These are phyloP conservation scores for Fusarium austroafricanum DNA, from an alignment of 2,329 filamentous ascomycete species.

Conservation along the genomic window DNA sequence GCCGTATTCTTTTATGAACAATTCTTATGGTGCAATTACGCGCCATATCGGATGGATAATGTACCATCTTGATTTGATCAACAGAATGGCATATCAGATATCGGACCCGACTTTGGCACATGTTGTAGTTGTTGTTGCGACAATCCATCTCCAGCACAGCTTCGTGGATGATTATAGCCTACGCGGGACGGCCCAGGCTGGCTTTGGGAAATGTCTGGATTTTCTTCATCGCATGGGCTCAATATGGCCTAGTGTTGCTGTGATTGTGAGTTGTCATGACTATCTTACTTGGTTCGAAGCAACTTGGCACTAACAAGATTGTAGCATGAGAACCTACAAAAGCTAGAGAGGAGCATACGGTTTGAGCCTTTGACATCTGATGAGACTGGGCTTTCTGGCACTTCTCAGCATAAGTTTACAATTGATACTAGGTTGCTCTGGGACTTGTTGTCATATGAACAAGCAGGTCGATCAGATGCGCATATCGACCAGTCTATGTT, in stretches of 20 bases:
- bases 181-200: not conserved
- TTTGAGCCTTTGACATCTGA: not conserved
- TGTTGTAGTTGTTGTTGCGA: not conserved
- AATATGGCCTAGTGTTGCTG: not conserved
- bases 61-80: not conserved
- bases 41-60: constrained; percentile 4
- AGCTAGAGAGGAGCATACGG: not conserved
- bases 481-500: not conserved
- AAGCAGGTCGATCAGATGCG: not conserved
- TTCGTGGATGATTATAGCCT: not conserved
- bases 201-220: not conserved
- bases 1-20: constrained; percentile 1
- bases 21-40: not conserved
- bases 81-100: not conserved
- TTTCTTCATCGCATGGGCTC: not conserved
- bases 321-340: not conserved
- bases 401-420: not conserved
- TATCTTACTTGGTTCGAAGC: rapidly evolving
- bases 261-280: not conserved
- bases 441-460: not conserved
- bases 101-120: constrained; percentile 1
- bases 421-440: constrained; percentile 1
- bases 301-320: not conserved
- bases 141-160: constrained; percentile 1
- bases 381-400: rapidly evolving